Percentiles rank a stretch among this genome's conserved stretches.
Evolutionary conservation across 768 basidiomycete species (phyloP).

Genomic region (Phanerochaete sordida): DNA sequence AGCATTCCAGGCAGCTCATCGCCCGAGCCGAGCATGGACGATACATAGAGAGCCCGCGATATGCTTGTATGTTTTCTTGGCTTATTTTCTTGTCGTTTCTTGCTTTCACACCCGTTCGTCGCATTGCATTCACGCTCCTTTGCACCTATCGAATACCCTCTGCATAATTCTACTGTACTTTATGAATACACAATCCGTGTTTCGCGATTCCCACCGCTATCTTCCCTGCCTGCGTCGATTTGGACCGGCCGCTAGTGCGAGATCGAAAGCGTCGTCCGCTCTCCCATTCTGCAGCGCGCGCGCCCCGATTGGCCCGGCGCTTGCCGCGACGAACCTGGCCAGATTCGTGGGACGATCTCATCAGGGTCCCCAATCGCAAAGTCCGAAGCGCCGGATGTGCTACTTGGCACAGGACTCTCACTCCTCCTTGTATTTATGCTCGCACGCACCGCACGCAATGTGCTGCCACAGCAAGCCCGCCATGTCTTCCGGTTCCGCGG

Average conservation of each 20-base stretch:
- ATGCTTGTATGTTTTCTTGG: background rate
- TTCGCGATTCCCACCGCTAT: background rate
- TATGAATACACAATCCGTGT: background rate
- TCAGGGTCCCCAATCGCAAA: too few relatives aligned
- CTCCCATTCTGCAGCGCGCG: background rate
- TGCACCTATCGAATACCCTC: background rate
- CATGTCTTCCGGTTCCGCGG: constrained; percentile 38
- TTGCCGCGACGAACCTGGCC: background rate
- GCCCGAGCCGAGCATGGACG: constrained; percentile 36
- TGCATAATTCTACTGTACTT: constrained; percentile 1
- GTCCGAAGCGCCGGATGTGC: constrained; percentile 1
- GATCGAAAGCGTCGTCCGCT: background rate
- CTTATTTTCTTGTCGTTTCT: background rate
- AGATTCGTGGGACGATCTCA: background rate
- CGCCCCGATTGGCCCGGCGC: constrained; percentile 11
- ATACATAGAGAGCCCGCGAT: constrained; percentile 18
- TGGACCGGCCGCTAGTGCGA: background rate
- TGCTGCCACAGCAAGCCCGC: constrained; percentile 33
- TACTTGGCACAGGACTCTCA: constrained; percentile 8
- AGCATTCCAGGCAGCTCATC: constrained; percentile 42
- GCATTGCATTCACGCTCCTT: constrained; percentile 1
- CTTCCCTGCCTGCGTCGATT: background rate
- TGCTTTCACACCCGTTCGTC: background rate
- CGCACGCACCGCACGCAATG: constrained; percentile 36
- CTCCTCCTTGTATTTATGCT: constrained; percentile 30